These are phyloP conservation scores for Barnettozyma sp. DNA, from an alignment of 805 yeast genomes.

Conservation along the genomic window DNA sequence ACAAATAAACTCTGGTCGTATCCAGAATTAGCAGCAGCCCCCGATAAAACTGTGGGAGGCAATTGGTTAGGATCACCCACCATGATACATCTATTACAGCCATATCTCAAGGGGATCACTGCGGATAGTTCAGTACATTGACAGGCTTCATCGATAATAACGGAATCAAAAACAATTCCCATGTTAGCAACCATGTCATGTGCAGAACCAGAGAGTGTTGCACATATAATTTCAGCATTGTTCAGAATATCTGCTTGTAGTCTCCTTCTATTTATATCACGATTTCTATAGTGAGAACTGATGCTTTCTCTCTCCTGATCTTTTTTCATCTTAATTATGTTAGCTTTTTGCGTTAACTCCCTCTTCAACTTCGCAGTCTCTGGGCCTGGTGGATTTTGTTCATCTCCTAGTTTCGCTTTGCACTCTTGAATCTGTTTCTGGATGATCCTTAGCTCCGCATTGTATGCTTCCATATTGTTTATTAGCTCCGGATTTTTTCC, in stretches of 20 bases:
- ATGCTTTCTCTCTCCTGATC: conserved; percentile 76
- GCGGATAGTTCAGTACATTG: conserved; percentile 93
- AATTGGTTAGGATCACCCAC: conserved; percentile 98
- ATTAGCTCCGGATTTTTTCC: conserved; percentile 14
- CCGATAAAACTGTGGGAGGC: conserved; percentile 94
- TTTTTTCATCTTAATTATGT: conserved; percentile 61
- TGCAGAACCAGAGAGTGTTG: conserved; percentile 92
- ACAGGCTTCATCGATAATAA: conserved; percentile 94
- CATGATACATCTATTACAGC: conserved; percentile 85
- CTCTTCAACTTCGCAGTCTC: conserved; percentile 45
- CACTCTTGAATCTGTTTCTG: conserved; percentile 16
- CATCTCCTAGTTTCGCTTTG: conserved; percentile 23
- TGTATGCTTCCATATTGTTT: conserved; percentile 43
- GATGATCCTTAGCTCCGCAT: conserved; percentile 34
- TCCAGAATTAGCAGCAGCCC: conserved; percentile 67
- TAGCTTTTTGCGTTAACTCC: conserved; percentile 52
- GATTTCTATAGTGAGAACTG: conserved; percentile 59
- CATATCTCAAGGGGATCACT: conserved; percentile 86
- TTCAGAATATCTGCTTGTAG: conserved; percentile 65
- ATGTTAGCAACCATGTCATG: conserved; percentile 75
- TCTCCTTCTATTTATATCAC: conserved; percentile 72
- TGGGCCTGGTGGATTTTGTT: conserved; percentile 32
- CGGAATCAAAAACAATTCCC: conserved; percentile 78
- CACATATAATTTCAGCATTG: conserved; percentile 79
- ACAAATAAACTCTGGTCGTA: conserved; percentile 94